phyloP scores from a whole-genome alignment of 345 rosid species.

The Aurinia saxatilis region DNA sequence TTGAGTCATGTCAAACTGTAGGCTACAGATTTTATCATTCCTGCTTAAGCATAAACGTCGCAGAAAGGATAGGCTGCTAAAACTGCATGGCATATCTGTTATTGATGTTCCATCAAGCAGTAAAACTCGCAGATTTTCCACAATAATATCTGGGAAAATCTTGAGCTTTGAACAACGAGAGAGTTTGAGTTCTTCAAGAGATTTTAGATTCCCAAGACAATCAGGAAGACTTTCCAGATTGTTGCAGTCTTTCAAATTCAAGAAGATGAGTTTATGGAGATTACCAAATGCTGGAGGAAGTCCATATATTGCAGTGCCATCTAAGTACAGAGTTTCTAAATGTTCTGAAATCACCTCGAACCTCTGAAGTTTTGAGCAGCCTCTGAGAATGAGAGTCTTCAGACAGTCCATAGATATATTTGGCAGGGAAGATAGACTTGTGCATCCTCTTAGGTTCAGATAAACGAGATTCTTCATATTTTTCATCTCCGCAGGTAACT shows the following conservation, averaged over 20 bases:
- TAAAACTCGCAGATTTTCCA: not conserved
- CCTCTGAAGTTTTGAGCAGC: slow-evolving; percentile 3
- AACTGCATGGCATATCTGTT: no score
- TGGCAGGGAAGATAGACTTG: not conserved
- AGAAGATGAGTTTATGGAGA: not conserved
- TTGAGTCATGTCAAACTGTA: no score
- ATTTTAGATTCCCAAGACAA: not conserved
- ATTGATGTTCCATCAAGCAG: not conserved
- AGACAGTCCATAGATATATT: not conserved
- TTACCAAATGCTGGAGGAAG: not conserved
- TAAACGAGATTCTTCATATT: slow-evolving; percentile 4
- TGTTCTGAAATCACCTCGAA: not conserved
- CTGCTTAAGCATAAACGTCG: no score
- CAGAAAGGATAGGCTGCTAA: no score
- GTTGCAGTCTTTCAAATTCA: slow-evolving; percentile 9
- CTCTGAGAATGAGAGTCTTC: slow-evolving; percentile 11
- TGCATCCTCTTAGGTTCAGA: slow-evolving; percentile 15
- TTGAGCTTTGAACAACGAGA: not conserved
- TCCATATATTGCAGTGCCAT: slow-evolving; percentile 1
- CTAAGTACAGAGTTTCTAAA: slow-evolving; percentile 1
- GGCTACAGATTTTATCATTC: no score
- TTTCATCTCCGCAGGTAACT: not conserved
- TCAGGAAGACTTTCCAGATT: not conserved
- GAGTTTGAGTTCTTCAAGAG: slow-evolving; percentile 10
- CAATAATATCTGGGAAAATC: not conserved